Evolutionary conservation across 306 rosid genomes (phyloP), one percentile per base, ranked within the genome.

Genomic region (Carpinus viminea): DNA sequence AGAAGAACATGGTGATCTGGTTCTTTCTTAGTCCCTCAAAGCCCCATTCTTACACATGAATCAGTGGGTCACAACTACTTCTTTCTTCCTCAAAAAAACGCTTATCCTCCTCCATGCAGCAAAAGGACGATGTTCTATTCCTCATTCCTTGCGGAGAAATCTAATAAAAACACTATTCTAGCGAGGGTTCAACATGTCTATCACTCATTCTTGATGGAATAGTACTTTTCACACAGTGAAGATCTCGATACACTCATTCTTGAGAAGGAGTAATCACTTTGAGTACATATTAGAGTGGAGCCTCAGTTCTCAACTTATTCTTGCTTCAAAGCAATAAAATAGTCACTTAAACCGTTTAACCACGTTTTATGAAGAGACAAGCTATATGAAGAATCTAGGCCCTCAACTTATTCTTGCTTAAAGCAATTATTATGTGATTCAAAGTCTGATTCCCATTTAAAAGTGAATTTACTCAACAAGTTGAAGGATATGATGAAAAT

Each of bases 181-280:
- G 36, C 10, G 17, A 26, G 38, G 34, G 53, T 57, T 34, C 72
- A n/a, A 21, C 21, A 68, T 11, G 60, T 68, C 64, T 48, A 75
- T 96, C 86, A 96, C 86, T 96, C 99, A 31, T 96, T 93, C 78
- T 94, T 91, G 88, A 91, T 96, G 60, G 98, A 91, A 82, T 86
- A 83, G 79, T 90, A 96, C 83, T 90, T 96, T 41, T 93, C 97
- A 82, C 87, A 84, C 5, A 93, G 94, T 47, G 88, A 93, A 31
- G 96, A 87, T 79, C 90, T 93, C 9, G 90, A 79, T 85, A n/a
- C n/a, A n/a, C n/a, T n/a, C n/a, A n/a, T n/a, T n/a, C n/a, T n/a
- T n/a, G n/a, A n/a, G n/a, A n/a, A n/a, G n/a, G n/a, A 64, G 15
- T 34, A 21, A 57, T 34, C 43, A 34, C 46, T 64, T 36, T 3